Conservation (phyloP, 73 alveolate species). For the Tetrahymena thermophila region DNA sequence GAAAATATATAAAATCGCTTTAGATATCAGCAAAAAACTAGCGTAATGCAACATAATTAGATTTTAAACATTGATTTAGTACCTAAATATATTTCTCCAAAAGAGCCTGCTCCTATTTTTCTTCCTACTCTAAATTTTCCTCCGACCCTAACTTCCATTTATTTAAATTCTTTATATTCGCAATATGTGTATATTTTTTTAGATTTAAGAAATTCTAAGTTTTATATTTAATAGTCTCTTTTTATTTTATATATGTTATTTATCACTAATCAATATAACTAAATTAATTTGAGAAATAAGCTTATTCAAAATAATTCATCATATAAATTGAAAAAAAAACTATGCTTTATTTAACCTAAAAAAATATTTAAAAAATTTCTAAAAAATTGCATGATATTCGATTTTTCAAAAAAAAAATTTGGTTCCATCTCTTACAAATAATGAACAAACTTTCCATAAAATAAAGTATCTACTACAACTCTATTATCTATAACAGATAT, state of each 20-base stretch:
- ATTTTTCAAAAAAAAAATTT: too few relatives aligned
- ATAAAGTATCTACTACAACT: too few relatives aligned
- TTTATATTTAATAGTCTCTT: not conserved
- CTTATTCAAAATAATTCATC: not conserved
- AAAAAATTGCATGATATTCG: too few relatives aligned
- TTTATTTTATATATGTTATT: too few relatives aligned
- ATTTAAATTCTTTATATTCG: too few relatives aligned
- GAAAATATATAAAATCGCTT: not conserved
- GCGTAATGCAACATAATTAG: not conserved
- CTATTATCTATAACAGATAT: too few relatives aligned
- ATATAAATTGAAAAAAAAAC: too few relatives aligned
- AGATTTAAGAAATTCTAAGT: not conserved
- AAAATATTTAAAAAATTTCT: too few relatives aligned
- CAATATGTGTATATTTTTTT: not conserved
- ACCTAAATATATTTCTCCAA: constrained; percentile 35
- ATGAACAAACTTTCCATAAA: too few relatives aligned
- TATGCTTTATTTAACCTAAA: too few relatives aligned
- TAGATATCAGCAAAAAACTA: not conserved
- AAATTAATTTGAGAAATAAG: not conserved
- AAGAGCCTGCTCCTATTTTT: constrained; percentile 34
- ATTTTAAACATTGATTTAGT: not conserved
- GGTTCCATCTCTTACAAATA: too few relatives aligned
- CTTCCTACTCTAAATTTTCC: constrained; percentile 17
- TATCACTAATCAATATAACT: not conserved
- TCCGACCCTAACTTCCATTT: constrained; percentile 8